A percentile compares a stretch with the other conserved stretches of the same genome.
These are phyloP conservation scores for Antarctomyces pellizariae DNA, from an alignment of 495 filamentous ascomycete genomes.

Conservation along the genomic window DNA sequence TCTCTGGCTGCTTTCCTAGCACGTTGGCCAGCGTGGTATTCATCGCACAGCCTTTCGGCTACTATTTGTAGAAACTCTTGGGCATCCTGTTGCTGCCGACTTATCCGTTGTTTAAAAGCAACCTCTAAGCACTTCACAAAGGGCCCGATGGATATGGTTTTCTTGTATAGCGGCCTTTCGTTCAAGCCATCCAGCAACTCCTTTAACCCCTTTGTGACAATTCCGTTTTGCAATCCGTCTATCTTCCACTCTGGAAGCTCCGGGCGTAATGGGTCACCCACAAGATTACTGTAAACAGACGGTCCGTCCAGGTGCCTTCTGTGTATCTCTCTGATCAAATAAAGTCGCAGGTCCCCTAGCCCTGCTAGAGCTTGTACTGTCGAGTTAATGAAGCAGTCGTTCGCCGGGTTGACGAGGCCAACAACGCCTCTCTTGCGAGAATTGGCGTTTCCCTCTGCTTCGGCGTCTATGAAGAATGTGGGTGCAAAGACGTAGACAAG, in stretches of 20 bases:
- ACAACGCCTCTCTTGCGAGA: conserved; percentile 72
- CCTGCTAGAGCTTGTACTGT: conserved; percentile 89
- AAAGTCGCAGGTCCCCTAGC: conserved; percentile 70
- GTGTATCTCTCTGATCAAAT: conserved; percentile 73
- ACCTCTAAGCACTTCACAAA: conserved; percentile 66
- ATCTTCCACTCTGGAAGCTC: conserved; percentile 37
- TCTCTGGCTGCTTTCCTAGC: conserved; percentile 26
- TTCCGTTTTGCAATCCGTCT: conserved; percentile 50
- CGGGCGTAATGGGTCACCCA: conserved; percentile 21
- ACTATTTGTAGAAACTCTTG: conserved; percentile 94
- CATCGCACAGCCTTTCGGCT: conserved; percentile 73
- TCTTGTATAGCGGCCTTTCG: conserved; percentile 79
- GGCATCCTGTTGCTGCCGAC: conserved; percentile 90
- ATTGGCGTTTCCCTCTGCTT: conserved; percentile 31
- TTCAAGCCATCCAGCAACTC: conserved; percentile 83
- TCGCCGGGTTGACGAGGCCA: conserved; percentile 73
- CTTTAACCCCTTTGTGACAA: conserved; percentile 76
- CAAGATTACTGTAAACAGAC: conserved; percentile 38
- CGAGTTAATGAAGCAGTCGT: conserved; percentile 99
- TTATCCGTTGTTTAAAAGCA: conserved; percentile 75
- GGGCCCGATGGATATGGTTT: conserved; percentile 64
- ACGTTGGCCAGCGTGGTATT: conserved; percentile 65
- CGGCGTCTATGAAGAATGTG: conserved; percentile 77
- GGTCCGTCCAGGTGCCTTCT: conserved; percentile 54
- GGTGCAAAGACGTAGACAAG: conserved; percentile 92